Evolutionary conservation across 2,329 filamentous ascomycete species (phyloP).

Genomic region (Botrytis squamosa): DNA sequence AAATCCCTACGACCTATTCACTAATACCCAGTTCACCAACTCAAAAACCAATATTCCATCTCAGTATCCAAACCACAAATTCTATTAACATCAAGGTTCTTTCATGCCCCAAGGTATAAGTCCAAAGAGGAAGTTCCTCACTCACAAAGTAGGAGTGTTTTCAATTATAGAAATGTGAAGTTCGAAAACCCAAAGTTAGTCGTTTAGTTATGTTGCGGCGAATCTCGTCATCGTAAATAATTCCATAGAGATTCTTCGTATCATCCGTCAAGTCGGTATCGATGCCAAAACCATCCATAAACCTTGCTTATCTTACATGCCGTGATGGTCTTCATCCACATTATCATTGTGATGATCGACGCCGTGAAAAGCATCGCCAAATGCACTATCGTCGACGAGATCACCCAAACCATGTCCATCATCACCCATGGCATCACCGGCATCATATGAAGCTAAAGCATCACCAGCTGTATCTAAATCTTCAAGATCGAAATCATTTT

Average conservation of each 20-base stretch:
- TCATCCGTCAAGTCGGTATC: neutral
- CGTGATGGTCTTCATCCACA: constrained; percentile 21
- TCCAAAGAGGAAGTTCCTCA: constrained; percentile 11
- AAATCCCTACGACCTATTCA: neutral
- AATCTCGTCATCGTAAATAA: neutral
- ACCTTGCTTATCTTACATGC: constrained; percentile 16
- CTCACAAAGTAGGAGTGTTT: constrained; percentile 17
- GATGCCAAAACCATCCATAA: neutral
- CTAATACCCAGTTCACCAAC: neutral
- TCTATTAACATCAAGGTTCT: constrained; percentile 12
- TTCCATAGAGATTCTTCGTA: neutral
- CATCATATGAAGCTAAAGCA: constrained; percentile 65
- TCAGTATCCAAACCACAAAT: neutral
- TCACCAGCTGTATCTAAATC: constrained; percentile 71
- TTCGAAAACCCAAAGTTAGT: neutral
- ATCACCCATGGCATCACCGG: constrained; percentile 47
- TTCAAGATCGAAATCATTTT: constrained; percentile 62
- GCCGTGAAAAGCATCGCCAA: constrained; percentile 78
- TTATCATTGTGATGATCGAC: constrained; percentile 43
- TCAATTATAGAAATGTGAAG: neutral
- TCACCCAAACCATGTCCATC: constrained; percentile 55
- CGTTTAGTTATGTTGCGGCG: neutral
- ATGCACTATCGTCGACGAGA: constrained; percentile 72
- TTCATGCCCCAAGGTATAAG: constrained; percentile 11
- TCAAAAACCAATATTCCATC: neutral